Conservation (phyloP, 495 filamentous ascomycete genomes). For the Pseudotulostoma volvatum region DNA sequence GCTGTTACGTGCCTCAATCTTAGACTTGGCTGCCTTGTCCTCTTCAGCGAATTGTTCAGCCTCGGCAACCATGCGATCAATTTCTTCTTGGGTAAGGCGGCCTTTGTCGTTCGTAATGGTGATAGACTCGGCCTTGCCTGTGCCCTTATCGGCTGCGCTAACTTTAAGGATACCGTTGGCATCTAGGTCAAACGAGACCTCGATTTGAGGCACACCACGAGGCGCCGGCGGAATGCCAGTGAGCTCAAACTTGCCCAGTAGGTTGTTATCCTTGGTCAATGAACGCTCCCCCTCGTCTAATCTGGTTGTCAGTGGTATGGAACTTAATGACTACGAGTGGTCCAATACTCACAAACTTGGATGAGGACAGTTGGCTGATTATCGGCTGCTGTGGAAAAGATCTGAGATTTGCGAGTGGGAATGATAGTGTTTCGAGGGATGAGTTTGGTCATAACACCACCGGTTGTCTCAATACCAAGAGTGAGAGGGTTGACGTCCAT, state of each 20-base stretch:
- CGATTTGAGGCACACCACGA: conserved; percentile 92
- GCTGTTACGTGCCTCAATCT: conserved; percentile 87
- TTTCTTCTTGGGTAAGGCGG: conserved; percentile 87
- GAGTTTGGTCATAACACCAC: conserved; percentile 95
- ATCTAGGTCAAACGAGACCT: conserved; percentile 94
- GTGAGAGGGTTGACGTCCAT: conserved; percentile 98
- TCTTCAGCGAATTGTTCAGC: conserved; percentile 97
- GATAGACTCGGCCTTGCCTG: conserved; percentile 89
- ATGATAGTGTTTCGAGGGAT: conserved; percentile 92
- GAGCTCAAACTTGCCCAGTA: conserved; percentile 94
- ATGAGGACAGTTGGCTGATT: conserved; percentile 97
- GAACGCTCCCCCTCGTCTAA: conserved; percentile 79
- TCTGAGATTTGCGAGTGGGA: conserved; percentile 91
- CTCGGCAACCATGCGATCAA: conserved; percentile 94
- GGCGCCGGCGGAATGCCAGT: conserved; percentile 88
- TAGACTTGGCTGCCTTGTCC: conserved; percentile 90
- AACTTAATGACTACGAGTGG: no score
- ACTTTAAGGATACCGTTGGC: conserved; percentile 98
- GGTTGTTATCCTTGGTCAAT: conserved; percentile 93
- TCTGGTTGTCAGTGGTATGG: no score
- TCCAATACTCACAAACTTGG: conserved; percentile 54
- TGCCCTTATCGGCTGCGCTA: conserved; percentile 88
- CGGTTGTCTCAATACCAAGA: conserved; percentile 95
- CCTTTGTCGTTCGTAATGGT: conserved; percentile 99
- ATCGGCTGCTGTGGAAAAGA: conserved; percentile 94